Conservation (phyloP, 768 basidiomycete genomes). For the Xerocomus brunneocitrinus region DNA sequence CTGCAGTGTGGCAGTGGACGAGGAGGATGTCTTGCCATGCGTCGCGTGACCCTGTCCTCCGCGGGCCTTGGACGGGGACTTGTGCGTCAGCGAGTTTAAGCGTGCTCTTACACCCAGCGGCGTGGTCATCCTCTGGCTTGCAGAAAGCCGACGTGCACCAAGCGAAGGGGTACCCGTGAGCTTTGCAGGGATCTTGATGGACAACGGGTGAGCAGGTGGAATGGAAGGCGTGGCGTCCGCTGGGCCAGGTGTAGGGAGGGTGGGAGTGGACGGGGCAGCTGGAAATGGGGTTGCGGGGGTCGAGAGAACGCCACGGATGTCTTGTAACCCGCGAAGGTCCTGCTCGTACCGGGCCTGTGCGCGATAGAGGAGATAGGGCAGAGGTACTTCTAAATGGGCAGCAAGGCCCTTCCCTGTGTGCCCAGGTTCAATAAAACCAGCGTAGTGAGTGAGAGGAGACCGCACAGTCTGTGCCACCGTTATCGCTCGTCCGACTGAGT, state of each 20-base stretch:
- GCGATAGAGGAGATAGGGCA: constrained; percentile 81
- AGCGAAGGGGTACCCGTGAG: constrained; percentile 3
- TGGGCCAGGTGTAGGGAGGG: constrained; percentile 10
- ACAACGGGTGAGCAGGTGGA: constrained; percentile 15
- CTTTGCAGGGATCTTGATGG: constrained; percentile 23
- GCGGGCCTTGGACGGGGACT: constrained; percentile 38
- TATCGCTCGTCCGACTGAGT: constrained; percentile 66
- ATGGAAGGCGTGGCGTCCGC: constrained; percentile 13
- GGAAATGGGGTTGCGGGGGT: constrained; percentile 39
- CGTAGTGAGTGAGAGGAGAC: constrained; percentile 8
- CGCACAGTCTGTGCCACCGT: constrained; percentile 76
- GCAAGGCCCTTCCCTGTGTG: constrained; percentile 77
- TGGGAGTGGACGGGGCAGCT: constrained; percentile 11
- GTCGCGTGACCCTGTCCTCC: constrained; percentile 3
- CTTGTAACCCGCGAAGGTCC: constrained; percentile 74
- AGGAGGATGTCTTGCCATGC: constrained; percentile 52
- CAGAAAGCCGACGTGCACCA: constrained; percentile 27
- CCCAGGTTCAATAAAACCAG: background rate
- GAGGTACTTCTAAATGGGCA: constrained; percentile 70
- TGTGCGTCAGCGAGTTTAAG: constrained; percentile 60
- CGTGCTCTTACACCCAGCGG: constrained; percentile 67
- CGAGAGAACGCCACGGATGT: constrained; percentile 55
- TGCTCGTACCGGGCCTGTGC: constrained; percentile 83
- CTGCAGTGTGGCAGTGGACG: constrained; percentile 71
- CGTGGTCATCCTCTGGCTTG: constrained; percentile 45